phyloP scores from a whole-genome alignment of 108 stramenopile species.

The Discostella pseudostelligera region DNA sequence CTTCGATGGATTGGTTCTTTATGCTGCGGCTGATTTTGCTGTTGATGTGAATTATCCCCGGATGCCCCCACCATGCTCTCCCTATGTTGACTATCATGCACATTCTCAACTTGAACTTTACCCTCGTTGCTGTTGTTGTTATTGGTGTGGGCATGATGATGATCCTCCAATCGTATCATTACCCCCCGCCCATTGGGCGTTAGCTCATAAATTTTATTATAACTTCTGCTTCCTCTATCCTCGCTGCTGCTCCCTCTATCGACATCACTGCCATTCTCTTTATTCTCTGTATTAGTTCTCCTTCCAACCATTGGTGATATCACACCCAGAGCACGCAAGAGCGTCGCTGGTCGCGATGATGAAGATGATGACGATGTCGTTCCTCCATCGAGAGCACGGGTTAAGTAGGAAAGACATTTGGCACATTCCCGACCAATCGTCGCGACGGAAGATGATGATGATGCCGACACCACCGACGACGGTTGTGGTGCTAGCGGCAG shows the following conservation, averaged over 20 bases:
- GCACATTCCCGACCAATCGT: neutral
- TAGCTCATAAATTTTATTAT: conserved; percentile 11
- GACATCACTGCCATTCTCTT: too few relatives aligned
- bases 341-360: neutral
- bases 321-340: conserved; percentile 4
- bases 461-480: neutral
- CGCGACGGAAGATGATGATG: neutral
- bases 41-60: too few relatives aligned
- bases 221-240: neutral
- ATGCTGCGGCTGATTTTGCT: neutral
- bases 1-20: conserved; percentile 6
- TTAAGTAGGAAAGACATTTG: neutral
- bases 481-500: neutral
- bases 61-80: too few relatives aligned
- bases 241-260: too few relatives aligned
- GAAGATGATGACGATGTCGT: neutral
- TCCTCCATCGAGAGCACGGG: conserved; percentile 1
- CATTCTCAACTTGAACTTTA: too few relatives aligned
- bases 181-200: conserved; percentile 13
- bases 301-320: neutral
- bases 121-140: neutral
- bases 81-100: too few relatives aligned
- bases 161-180: neutral
- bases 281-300: too few relatives aligned
- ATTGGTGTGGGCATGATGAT: neutral